Percentiles rank a stretch among this genome's conserved stretches.
Evolutionary conservation across 75 land plant genomes (phyloP).

Genomic region (Picea sitchensis): DNA sequence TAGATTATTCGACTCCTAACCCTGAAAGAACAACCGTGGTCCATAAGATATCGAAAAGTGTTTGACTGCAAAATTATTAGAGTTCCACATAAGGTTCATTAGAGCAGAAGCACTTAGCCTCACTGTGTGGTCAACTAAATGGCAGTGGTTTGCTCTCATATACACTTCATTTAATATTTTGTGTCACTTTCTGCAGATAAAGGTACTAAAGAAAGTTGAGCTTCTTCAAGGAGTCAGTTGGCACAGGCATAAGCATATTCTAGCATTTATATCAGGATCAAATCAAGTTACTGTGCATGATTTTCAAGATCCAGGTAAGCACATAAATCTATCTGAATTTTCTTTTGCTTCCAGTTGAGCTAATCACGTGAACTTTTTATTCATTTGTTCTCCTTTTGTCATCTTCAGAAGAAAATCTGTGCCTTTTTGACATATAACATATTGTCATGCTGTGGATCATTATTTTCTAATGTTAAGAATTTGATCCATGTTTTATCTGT

Average conservation of each 20-base stretch:
- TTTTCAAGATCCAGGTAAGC: slow-evolving; percentile 86
- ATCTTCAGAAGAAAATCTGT: background rate
- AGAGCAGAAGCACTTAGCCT: background rate
- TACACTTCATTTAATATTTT: background rate
- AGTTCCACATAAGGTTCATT: background rate
- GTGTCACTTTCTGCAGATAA: slow-evolving; percentile 36
- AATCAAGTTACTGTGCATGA: slow-evolving; percentile 81
- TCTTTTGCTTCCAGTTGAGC: background rate
- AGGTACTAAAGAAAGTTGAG: slow-evolving; percentile 34
- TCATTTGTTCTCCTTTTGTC: background rate
- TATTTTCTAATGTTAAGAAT: background rate
- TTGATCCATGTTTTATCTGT: background rate
- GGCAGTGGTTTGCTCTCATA: background rate
- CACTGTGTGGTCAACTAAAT: background rate
- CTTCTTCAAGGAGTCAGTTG: slow-evolving; percentile 74
- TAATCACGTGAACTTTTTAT: background rate
- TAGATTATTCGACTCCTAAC: background rate
- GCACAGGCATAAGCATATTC: slow-evolving; percentile 81
- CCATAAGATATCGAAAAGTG: background rate
- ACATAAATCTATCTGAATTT: background rate
- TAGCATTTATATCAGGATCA: slow-evolving; percentile 81
- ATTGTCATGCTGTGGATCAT: background rate
- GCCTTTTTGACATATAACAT: background rate
- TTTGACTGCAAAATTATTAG: background rate
- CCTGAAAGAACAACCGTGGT: slow-evolving; percentile 5